Evolutionary conservation across 2,329 filamentous ascomycete species (phyloP).

Genomic region (Exophiala viscosa): DNA sequence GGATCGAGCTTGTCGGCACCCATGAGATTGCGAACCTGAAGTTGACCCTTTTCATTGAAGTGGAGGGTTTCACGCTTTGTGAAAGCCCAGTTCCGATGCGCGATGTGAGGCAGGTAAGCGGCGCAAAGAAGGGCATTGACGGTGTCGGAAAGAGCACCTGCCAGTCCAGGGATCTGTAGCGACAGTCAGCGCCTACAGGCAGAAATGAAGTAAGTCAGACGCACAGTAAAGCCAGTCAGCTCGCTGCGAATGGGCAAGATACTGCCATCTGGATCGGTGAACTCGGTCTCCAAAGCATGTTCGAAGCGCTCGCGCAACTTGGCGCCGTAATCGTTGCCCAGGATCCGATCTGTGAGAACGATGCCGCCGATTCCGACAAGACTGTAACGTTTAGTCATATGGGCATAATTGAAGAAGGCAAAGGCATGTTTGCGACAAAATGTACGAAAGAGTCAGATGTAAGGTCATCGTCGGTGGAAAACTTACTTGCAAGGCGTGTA

Average conservation of each 20-base stretch:
- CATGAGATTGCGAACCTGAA: conserved; percentile 16
- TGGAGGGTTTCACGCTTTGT: conserved; percentile 16
- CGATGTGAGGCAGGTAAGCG: conserved; percentile 19
- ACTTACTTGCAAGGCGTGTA: conserved; percentile 21
- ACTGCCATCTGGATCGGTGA: conserved; percentile 17
- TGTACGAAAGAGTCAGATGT: no score
- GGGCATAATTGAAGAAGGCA: neutral
- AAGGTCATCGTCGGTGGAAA: neutral
- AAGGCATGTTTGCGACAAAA: neutral
- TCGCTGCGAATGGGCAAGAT: conserved; percentile 21
- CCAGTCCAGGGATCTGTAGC: conserved; percentile 15
- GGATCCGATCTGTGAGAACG: conserved; percentile 7
- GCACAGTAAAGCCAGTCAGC: conserved; percentile 20
- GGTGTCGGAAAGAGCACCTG: conserved; percentile 16
- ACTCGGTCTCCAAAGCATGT: conserved; percentile 15
- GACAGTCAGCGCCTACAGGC: neutral
- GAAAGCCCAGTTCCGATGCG: conserved; percentile 25
- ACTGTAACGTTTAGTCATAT: conserved; percentile 1
- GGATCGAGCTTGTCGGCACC: conserved; percentile 24
- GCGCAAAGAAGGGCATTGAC: conserved; percentile 22
- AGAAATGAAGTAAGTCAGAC: neutral
- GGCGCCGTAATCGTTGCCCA: conserved; percentile 13
- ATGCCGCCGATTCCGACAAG: conserved; percentile 17
- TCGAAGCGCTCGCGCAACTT: conserved; percentile 13
- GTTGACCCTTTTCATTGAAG: conserved; percentile 11